phyloP scores from a whole-genome alignment of 129 eudicot species.

The Flaveria sonorensis region DNA sequence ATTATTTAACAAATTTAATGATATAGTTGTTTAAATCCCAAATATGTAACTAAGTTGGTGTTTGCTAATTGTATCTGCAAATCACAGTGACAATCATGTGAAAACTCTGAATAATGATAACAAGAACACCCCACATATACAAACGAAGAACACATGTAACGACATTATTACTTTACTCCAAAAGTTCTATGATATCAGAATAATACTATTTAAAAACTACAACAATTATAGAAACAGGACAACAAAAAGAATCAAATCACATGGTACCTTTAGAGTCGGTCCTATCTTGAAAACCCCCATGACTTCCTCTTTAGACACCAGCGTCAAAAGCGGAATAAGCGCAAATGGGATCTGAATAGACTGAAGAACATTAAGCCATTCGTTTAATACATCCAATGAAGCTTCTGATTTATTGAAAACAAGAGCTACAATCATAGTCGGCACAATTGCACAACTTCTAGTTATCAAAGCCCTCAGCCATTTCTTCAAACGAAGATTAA shows the following conservation, averaged over 20 bases:
- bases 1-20: background rate
- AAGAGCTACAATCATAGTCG: slow-evolving; percentile 82
- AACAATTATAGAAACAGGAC: slow-evolving; percentile 25
- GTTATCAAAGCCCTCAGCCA: slow-evolving; percentile 81
- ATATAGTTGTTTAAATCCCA: background rate
- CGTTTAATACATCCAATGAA: slow-evolving; percentile 63
- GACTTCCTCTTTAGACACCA: slow-evolving; percentile 75
- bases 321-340: slow-evolving; percentile 82
- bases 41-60: background rate
- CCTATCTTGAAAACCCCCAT: slow-evolving; percentile 94
- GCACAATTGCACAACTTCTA: slow-evolving; percentile 89
- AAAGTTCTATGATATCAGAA: background rate
- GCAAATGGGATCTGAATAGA: slow-evolving; percentile 95
- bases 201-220: background rate
- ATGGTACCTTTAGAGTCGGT: slow-evolving; percentile 60
- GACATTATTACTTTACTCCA: background rate
- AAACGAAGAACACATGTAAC: background rate
- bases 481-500: slow-evolving; percentile 68
- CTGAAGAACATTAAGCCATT: slow-evolving; percentile 96
- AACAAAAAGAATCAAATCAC: slow-evolving; percentile 17
- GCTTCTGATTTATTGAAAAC: slow-evolving; percentile 78
- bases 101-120: background rate
- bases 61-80: background rate
- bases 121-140: background rate
- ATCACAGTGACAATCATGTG: background rate